These are phyloP conservation scores for Bothriochloa decipiens DNA, from an alignment of 176 grass and related monocot genomes.

Conservation along the genomic window DNA sequence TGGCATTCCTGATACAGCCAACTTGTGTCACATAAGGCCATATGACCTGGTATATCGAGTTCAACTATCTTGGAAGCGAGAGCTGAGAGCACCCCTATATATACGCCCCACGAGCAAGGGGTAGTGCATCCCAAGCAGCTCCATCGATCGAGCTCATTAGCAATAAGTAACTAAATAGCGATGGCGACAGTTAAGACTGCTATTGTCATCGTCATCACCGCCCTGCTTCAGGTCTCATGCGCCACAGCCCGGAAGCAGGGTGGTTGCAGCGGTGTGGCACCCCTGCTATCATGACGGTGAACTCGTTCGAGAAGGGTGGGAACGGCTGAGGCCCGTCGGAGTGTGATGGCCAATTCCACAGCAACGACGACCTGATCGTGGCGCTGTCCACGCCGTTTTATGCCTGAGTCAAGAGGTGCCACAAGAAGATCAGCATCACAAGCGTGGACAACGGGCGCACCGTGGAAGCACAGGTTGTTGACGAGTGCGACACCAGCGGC, in stretches of 20 bases:
- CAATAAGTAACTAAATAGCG: too few species aligned
- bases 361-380: conserved; percentile 43
- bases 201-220: background rate
- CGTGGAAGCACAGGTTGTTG: conserved; percentile 46
- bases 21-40: too few species aligned
- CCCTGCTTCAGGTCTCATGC: background rate
- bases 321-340: conserved; percentile 31
- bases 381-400: conserved; percentile 46
- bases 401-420: conserved; percentile 20
- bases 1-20: too few species aligned
- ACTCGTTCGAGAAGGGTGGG: background rate
- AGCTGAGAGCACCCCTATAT: too few species aligned
- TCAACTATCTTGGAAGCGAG: too few species aligned
- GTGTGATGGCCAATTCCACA: conserved; percentile 48
- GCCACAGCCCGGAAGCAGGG: background rate
- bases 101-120: too few species aligned
- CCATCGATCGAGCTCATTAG: too few species aligned
- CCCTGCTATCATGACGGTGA: conserved; percentile 23
- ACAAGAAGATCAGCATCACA: conserved; percentile 36
- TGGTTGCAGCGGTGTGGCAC: background rate
- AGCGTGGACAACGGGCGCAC: conserved; percentile 12
- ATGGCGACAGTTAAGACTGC: background rate
- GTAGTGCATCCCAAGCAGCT: too few species aligned
- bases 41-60: too few species aligned
- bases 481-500: conserved; percentile 45